Evolutionary conservation across 1,139 yeast genomes (phyloP), one percentile per base, ranked within the genome.

Genomic region (Suhomyces coccinellae): DNA sequence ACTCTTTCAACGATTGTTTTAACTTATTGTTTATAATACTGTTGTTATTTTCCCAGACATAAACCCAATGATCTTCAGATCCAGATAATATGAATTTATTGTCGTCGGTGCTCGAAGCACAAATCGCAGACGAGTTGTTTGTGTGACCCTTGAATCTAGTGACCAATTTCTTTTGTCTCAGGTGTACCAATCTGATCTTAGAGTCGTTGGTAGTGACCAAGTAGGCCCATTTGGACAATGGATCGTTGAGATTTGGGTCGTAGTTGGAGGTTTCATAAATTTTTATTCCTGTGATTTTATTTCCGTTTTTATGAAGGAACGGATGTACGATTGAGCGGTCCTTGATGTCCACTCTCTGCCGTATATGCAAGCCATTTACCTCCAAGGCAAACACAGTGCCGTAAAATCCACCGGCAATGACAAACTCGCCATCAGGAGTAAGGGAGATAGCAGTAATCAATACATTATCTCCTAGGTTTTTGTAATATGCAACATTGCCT

Each of bases 181-280:
- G 62, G 54, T 84, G 81, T 46, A 86, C 79, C 24, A 89, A 64
- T 41, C 97, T 68, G 17, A 91, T 69, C 43, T 83, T 79, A 2
- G 96, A 87, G 63, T 90, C 97, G 61, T 87, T 89, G 3, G 96
- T 83, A 1, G 96, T 78, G 5, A 84, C 71, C 29, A 85, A 56
- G 10, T 80, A 58, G 7, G 67, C 59, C 74, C 76, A 73, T 43
- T 59, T 63, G 9, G 46, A 48, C 34, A 65, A 51, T 3, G 55
- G 54, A 24, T 53, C 55, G 16, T 41, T 45, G 3, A 52, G 56
- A 5, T 14, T 15, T 9, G 34, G 31, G 11, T 45, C 39, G 40
- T 48, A 45, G 6, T 55, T 48, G 3, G 48, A 52, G 44, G 57
- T 61, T 34, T 59, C 62, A 40, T 67, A 69, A 2, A 71, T 58